phyloP scores from a whole-genome alignment of 208 protist species.

The Trypanosoma melophagium region DNA sequence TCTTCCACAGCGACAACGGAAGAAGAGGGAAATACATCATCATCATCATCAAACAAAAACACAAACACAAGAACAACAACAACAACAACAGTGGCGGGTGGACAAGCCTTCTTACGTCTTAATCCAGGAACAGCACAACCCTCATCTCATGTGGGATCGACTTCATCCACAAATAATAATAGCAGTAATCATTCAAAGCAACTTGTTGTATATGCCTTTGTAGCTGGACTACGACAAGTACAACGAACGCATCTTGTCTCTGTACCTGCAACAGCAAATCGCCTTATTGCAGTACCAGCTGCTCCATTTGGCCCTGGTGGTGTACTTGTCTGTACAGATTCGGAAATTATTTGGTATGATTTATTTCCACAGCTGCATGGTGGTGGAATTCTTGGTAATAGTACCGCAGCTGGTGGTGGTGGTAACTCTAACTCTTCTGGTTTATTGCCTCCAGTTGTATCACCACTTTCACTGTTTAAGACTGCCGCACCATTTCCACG shows the following conservation, averaged over 20 bases:
- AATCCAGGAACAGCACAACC: not conserved
- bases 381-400: slow-evolving; percentile 23
- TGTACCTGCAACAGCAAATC: slow-evolving; percentile 90
- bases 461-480: slow-evolving; percentile 64
- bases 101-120: slow-evolving; percentile 24
- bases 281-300: slow-evolving; percentile 88
- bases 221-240: slow-evolving; percentile 98
- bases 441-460: slow-evolving; percentile 7
- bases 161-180: not conserved
- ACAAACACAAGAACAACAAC: not conserved
- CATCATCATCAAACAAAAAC: too few species aligned
- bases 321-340: slow-evolving; percentile 96
- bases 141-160: too few species aligned
- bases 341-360: slow-evolving; percentile 94
- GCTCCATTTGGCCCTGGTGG: slow-evolving; percentile 93
- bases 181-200: slow-evolving; percentile 16
- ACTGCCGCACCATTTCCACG: slow-evolving; percentile 72
- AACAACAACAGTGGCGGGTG: slow-evolving; percentile 5
- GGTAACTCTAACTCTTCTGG: slow-evolving; percentile 15
- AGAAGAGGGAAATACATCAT: not conserved
- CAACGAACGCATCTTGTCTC: slow-evolving; percentile 94
- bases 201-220: slow-evolving; percentile 96
- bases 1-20: slow-evolving; percentile 6
- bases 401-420: not conserved
- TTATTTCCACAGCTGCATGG: slow-evolving; percentile 38